Percentiles rank a stretch among this genome's conserved stretches.
phyloP scores from a whole-genome alignment of 768 basidiomycete genomes.

The Boletellus ananas region DNA sequence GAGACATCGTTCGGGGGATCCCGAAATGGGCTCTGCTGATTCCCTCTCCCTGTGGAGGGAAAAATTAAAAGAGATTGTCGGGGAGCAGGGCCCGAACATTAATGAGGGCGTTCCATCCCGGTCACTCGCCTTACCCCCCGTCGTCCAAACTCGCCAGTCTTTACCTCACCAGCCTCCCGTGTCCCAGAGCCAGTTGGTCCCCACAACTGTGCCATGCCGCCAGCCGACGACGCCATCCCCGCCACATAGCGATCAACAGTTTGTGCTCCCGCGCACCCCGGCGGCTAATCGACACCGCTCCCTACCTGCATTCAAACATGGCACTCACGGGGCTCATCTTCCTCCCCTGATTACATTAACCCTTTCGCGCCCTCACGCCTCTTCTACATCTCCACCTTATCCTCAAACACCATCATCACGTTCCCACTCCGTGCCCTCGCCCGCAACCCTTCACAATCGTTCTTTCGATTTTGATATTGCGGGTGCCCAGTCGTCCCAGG shows the following conservation, averaged over 20 bases:
- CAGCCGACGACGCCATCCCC: constrained; percentile 12
- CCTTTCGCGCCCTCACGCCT: neutral
- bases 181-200: constrained; percentile 1
- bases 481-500: neutral
- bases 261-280: neutral
- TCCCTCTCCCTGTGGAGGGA: constrained; percentile 5
- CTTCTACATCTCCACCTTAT: neutral
- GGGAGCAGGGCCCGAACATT: neutral
- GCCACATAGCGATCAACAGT: neutral
- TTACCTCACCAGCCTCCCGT: neutral
- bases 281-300: constrained; percentile 18
- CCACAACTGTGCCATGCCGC: constrained; percentile 1
- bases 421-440: constrained; percentile 2
- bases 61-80: neutral
- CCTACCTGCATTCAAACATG: constrained; percentile 21
- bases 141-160: constrained; percentile 3
- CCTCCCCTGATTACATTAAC: constrained; percentile 2
- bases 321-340: neutral
- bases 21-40: constrained; percentile 16
- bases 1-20: constrained; percentile 7
- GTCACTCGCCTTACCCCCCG: constrained; percentile 9
- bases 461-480: neutral
- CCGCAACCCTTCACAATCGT: neutral
- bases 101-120: neutral
- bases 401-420: constrained; percentile 9